Evolutionary conservation across 2,329 filamentous ascomycete species (phyloP), one percentile per base, ranked within the genome.

Genomic region (Ophiognomonia clavigignenti-juglandacearum): DNA sequence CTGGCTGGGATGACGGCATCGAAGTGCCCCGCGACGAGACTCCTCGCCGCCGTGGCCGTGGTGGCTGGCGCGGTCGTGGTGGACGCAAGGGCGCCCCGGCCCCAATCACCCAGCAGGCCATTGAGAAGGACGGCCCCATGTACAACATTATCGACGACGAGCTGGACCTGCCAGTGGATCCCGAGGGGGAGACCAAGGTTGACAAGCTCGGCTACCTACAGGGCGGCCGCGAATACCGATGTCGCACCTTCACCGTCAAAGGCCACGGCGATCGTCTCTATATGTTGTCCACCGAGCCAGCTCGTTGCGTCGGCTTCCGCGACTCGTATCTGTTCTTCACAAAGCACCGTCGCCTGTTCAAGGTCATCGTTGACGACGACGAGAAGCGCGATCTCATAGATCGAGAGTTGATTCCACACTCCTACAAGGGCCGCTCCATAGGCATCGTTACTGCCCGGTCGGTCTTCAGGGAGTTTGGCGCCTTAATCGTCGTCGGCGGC

Each of bases 291-390:
- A 98, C 93, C 4, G 93, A 98, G 63, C 95, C 93, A 5, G 93
- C 93, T 20, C 86, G 93, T 55, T 97, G 93, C 60, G 91, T 96
- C 46, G 93, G 93, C 14, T 98, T 98, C 75, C 80, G 93, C 56
- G 93, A 98, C 73, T 96, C 91, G 54, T 98, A 98, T 62, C 80
- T 98, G 22, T 96, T 98, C 76, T 98, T 98, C 74, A 95, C 93
- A 54, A 98, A 97, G 69, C 93, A 98, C 68, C 87, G 88, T 63
- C 85, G 90, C 60, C 84, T 98, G 13, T 93, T 90, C 78, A 98
- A 98, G 72, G 96, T 98, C 60, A 96, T 98, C 59, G 88, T 97
- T 47, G 90, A 91, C 58, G 93, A 98, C 55, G 86, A 93, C n/a
- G 92, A 95, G 68, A 98, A 98, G 73, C 83, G 86, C 51, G 91